phyloP scores from a whole-genome alignment of 208 protist genomes.

The Porcisia hertigi region DNA sequence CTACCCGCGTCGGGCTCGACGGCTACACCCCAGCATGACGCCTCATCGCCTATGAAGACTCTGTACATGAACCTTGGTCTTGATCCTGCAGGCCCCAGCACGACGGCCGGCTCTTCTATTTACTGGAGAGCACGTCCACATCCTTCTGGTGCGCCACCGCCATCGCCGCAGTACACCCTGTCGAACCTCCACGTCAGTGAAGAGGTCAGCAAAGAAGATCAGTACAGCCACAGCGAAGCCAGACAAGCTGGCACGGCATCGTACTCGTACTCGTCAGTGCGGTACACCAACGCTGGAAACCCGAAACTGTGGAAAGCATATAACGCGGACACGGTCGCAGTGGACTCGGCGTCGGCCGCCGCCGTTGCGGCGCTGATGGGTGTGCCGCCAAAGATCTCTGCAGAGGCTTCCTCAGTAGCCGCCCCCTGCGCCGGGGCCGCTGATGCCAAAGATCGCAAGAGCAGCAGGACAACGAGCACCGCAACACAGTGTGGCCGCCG shows the following conservation, averaged over 20 bases:
- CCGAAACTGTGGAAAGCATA: constrained; percentile 19
- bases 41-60: background rate
- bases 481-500: too few species aligned
- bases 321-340: background rate
- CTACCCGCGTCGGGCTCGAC: background rate
- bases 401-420: background rate
- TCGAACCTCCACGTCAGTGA: background rate
- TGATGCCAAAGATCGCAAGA: background rate
- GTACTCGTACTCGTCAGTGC: background rate
- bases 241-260: background rate
- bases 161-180: background rate
- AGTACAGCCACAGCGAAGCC: background rate
- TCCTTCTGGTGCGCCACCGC: background rate
- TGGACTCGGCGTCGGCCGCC: constrained; percentile 15
- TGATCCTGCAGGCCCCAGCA: background rate
- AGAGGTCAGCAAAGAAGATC: background rate
- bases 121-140: background rate
- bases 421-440: background rate
- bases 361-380: constrained; percentile 7
- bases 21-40: background rate
- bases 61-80: constrained; percentile 19
- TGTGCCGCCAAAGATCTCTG: background rate
- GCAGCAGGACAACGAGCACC: constrained; percentile 7
- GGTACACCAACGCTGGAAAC: constrained; percentile 32
- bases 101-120: background rate